phyloP scores from a whole-genome alignment of 2,329 filamentous ascomycete genomes.

The Venturia carpophila region DNA sequence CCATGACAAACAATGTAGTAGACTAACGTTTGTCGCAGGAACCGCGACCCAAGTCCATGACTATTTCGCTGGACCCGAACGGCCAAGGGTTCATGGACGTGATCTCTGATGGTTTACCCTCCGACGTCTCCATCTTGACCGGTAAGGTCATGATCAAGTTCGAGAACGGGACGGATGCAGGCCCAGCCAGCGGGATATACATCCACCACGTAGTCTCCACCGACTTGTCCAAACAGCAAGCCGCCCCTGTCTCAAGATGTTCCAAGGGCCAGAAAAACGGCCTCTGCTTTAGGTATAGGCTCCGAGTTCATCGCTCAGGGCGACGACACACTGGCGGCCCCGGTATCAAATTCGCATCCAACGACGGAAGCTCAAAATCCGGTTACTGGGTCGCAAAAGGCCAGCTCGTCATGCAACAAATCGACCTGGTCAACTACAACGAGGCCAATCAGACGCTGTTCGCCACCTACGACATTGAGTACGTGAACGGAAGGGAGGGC shows the following conservation, averaged over 20 bases:
- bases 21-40: not conserved
- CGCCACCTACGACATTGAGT: not conserved
- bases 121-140: constrained; percentile 3
- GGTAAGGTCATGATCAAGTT: not conserved
- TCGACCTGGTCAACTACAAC: not conserved
- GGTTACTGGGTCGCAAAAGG: not conserved
- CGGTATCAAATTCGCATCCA: not conserved
- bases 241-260: not conserved
- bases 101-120: not conserved
- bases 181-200: not conserved
- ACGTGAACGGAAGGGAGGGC: not conserved
- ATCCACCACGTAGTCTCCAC: constrained; percentile 12
- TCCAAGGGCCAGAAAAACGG: not conserved
- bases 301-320: constrained; percentile 5
- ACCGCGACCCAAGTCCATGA: not conserved
- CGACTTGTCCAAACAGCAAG: not conserved
- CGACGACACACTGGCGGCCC: not conserved
- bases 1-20: no score
- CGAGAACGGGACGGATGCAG: constrained; percentile 4
- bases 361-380: not conserved
- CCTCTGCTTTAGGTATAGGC: not conserved
- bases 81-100: constrained; percentile 11
- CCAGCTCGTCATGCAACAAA: not conserved
- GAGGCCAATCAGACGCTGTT: not conserved
- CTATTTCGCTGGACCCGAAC: not conserved